Base-by-base conservation (phyloP, 169 alveolate genomes). In the Plasmodium reichenowi region DNA sequence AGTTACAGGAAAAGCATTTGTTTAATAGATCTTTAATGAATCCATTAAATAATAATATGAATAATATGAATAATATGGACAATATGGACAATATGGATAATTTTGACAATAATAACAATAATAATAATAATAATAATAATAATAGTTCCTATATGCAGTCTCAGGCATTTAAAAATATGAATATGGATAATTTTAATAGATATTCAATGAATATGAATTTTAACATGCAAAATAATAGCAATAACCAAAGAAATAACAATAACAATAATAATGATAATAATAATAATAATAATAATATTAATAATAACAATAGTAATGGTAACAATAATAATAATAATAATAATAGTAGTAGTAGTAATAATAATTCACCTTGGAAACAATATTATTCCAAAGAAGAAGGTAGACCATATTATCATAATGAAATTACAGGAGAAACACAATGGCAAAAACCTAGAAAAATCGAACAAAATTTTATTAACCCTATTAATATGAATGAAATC, bases 371-470 rank as follows among this genome's bases (percentile, higher is more conserved):
- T 2, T 76, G 89, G 89, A 76, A 76, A 63, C 78, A 76, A 76
- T 76, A 76, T 47, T 76, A 64, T 76, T 76, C 89, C 24, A 76
- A 76, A 76, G 89, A 76, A 62, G 98, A 95, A 68, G 98, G 98
- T 63, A 88, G 93, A 58, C 97, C 96, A 15, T 95, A 95, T 86
- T 95, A 93, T 76, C 94, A 94, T 88, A 95, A 95, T 74, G 97
- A 94, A 58, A 91, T 94, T 56, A 94, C 97, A 12, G 96, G 96
- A 52, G 92, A 93, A 50, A 96, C 98, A 1, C 98, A 96, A 74
- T 97, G 98, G 98, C 98, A 96, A 80, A 89, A 92, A 87, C 98
- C 98, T 10, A 93, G 96, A 63, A 98, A 97, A 64, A 89, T 97
- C 48, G 96, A 93, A 20, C 88, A 83, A 62, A 63, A 47, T 66